Conservation (phyloP, 164 flowering plant genomes). For the Dillenia turbinata region DNA sequence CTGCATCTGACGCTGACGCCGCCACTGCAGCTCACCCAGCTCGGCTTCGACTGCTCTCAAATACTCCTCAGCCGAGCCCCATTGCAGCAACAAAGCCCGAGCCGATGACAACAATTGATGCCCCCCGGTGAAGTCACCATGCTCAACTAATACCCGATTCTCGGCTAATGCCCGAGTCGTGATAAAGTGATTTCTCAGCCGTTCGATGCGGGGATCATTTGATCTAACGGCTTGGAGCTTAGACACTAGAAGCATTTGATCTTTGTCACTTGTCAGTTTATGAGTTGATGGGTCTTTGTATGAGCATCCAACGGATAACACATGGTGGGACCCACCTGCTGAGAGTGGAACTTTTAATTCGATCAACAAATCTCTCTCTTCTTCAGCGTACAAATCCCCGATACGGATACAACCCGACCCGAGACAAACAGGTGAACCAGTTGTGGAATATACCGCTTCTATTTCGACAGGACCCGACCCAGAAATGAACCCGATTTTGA, state of each 20-base stretch:
- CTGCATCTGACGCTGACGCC: conserved; percentile 19
- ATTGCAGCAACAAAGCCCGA: conserved; percentile 35
- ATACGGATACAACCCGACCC: conserved; percentile 33
- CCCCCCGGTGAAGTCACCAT: conserved; percentile 38
- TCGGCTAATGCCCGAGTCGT: conserved; percentile 57
- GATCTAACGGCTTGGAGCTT: conserved; percentile 40
- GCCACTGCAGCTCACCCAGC: conserved; percentile 38
- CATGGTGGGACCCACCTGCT: conserved; percentile 36
- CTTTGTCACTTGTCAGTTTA: conserved; percentile 21
- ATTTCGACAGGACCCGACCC: conserved; percentile 48
- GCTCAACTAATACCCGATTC: conserved; percentile 34
- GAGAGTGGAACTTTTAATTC: conserved; percentile 49
- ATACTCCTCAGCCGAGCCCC: conserved; percentile 32
- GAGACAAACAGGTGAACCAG: conserved; percentile 26
- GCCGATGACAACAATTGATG: conserved; percentile 47
- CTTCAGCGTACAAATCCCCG: conserved; percentile 46
- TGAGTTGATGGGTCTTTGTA: conserved; percentile 40
- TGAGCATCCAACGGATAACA: conserved; percentile 37
- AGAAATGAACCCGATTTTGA: conserved; percentile 31
- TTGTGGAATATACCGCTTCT: conserved; percentile 32
- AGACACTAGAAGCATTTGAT: conserved; percentile 31
- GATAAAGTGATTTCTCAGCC: conserved; percentile 45
- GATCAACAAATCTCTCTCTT: conserved; percentile 51
- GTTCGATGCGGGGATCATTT: conserved; percentile 24
- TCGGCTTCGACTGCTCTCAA: conserved; percentile 45